These are phyloP conservation scores for Corymbia citriodora DNA, from an alignment of 441 rosid species.

Conservation along the genomic window DNA sequence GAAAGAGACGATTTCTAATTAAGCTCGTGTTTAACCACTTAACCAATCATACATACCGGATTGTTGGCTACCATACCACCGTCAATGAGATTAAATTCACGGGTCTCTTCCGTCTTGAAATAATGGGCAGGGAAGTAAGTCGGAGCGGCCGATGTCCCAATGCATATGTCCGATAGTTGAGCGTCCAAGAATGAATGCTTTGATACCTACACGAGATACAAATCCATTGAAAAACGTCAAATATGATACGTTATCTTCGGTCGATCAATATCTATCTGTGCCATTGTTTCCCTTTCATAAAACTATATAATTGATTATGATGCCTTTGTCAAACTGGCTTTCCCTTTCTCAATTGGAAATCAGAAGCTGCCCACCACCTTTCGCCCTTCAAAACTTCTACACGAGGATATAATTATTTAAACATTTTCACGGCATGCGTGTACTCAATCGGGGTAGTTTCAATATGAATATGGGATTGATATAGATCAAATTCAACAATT, in stretches of 20 bases:
- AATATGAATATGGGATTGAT: background rate
- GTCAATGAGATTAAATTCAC: constrained; percentile 17
- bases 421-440: background rate
- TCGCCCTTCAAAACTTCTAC: background rate
- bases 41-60: constrained; percentile 1
- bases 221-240: background rate
- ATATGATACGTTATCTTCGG: background rate
- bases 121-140: constrained; percentile 15
- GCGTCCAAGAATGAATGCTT: constrained; percentile 14
- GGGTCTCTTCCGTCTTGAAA: constrained; percentile 3
- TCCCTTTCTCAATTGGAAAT: background rate
- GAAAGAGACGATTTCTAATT: background rate
- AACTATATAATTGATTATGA: background rate
- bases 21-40: background rate
- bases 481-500: background rate
- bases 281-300: background rate
- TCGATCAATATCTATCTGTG: background rate
- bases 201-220: background rate
- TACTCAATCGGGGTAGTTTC: background rate
- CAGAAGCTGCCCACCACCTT: background rate
- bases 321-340: background rate
- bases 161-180: constrained; percentile 14
- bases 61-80: constrained; percentile 16
- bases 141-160: constrained; percentile 20
- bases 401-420: background rate